Conservation (phyloP, 2,329 filamentous ascomycete genomes). For the Gremmenia infestans region DNA sequence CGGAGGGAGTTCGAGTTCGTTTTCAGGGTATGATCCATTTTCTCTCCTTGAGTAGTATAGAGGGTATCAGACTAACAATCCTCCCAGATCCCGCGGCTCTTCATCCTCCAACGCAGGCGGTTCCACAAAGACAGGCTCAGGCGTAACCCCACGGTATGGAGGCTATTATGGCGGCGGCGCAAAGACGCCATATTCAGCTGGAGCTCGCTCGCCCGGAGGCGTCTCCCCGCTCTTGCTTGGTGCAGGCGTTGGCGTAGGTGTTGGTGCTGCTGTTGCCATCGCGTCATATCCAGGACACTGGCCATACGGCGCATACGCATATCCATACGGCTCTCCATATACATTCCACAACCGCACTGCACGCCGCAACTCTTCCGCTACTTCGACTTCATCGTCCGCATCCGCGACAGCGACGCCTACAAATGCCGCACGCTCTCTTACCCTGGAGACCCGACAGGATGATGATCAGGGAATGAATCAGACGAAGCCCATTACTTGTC, state of each 20-base stretch:
- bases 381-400: conserved; percentile 37
- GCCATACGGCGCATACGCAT: conserved; percentile 58
- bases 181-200: conserved; percentile 53
- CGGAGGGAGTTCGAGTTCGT: conserved; percentile 19
- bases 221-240: conserved; percentile 51
- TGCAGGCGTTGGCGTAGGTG: background rate
- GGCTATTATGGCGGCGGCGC: conserved; percentile 64
- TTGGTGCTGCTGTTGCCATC: conserved; percentile 38
- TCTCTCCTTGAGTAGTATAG: background rate
- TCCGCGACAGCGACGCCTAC: conserved; percentile 27
- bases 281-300: conserved; percentile 48
- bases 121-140: conserved; percentile 52
- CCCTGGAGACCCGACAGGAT: conserved; percentile 13
- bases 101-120: conserved; percentile 39
- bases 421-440: conserved; percentile 38
- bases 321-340: conserved; percentile 55
- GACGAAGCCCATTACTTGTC: conserved; percentile 55
- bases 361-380: conserved; percentile 21
- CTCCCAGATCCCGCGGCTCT: conserved; percentile 26
- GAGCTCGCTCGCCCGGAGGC: conserved; percentile 42
- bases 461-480: conserved; percentile 42
- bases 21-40: conserved; percentile 26
- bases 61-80: background rate
- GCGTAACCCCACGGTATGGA: conserved; percentile 52
- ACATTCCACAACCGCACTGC: conserved; percentile 42